Base-by-base conservation (phyloP, 176 grass and related monocot genomes). In the Thalia dealbata region DNA sequence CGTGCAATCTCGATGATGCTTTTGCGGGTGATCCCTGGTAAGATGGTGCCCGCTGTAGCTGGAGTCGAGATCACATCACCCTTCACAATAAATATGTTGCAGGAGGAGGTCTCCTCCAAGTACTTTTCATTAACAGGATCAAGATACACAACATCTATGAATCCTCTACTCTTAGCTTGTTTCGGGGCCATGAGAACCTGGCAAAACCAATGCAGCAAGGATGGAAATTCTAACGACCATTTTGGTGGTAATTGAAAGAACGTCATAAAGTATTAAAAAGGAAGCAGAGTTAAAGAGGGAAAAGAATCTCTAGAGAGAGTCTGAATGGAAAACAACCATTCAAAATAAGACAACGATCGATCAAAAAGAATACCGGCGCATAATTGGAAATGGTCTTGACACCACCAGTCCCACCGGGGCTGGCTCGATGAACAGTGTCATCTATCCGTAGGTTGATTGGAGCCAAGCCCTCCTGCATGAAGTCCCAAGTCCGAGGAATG, bases 371-470 rank as follows among this genome's bases (percentile, higher is more conserved):
- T 79, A 97, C 95, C 65, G 95, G 95, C n/a, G 77, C 87, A 81
- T 99, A 99, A 89, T 99, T 99, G 45, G 87, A 21, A 75, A 93
- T 99, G 50, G 90, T 81, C 69, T 99, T 99, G 54, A 99, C 95
- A 25, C 74, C 85, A 52, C 95, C 95, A 13, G 87, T 88, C 1
- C 95, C 95, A 63, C 95, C 95, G 1, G 95, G 95, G 82, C 78
- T 73, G 1, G 90, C 87, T 52, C 90, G 95, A 83, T 88, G 95
- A 67, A 77, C 22, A 60, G 76, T 79, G 72, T 91, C 85, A 23
- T 85, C 56, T 35, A 99, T 61, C 2, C 81, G 21, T 51, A 99
- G 79, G 71, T 91, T 88, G 52, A 99, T 88, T 46, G 95, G 90
- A 22, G 85, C 64, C 43, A 81, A 78, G 42, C 90, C 87, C 63